Evolutionary conservation across 108 stramenopile species (phyloP), one percentile per base, ranked within the genome.

Genomic region (Pelagomonas calceolata): DNA sequence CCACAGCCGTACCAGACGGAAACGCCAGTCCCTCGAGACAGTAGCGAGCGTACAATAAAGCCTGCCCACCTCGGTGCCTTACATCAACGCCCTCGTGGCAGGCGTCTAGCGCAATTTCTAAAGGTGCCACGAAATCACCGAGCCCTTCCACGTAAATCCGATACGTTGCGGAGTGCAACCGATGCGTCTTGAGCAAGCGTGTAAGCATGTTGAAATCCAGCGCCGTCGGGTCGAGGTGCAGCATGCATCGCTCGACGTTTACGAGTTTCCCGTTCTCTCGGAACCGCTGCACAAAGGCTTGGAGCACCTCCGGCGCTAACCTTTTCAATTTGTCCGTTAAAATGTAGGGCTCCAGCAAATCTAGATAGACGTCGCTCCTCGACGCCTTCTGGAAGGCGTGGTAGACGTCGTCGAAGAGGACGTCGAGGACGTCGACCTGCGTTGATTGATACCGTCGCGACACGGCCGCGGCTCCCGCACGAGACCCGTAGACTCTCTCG

Each of bases 301-400:
- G 76, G 85, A 92, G 89, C 35, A 85, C 91, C 76, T 89, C 89
- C 0, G 94, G 92, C n/a, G 90, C 86, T 32, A 94, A 90, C 69
- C 89, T 91, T 30, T 71, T 70, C 29, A 94, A 76, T 70, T 85
- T 89, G 66, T 90, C 92, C 76, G 83, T 87, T 43, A 94, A 77
- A 45, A 94, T 83, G 76, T 91, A 92, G 15, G 94, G 90, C 75
- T 94, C 90, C 75, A 92, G 80, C 9, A 92, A 84, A 73, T 94
- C 94, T 37, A 94, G 67, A 73, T 91, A 93, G 66, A 78, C 75
- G 44, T 82, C 74, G 71, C 80, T 82, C 30, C 85, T 85, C 64
- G 78, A 89, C 64, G 32, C 32, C 30, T 81, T 68, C 34, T 86
- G 84, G 70, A 94, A 94, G 70, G 88, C 74, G 29, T 78, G 78